Evolutionary conservation across 305 asterid genomes (phyloP), one percentile per base, ranked within the genome.

Genomic region (Ajuga reptans): DNA sequence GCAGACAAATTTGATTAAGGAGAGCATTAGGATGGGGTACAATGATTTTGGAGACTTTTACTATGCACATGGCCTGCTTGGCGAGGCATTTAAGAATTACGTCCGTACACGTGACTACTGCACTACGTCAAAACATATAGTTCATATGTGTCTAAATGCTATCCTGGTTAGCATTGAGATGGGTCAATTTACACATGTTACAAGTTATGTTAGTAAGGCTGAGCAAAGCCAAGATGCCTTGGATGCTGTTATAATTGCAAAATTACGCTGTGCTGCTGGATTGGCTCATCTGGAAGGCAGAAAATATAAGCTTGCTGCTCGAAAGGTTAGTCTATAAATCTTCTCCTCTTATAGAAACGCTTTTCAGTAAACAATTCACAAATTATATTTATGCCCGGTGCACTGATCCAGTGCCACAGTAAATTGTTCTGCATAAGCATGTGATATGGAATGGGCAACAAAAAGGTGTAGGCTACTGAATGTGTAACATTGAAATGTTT

Each of bases 1-100:
- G 84, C 86, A 93, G 99, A 90, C 97, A 67, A 93, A 91, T 79
- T 80, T 93, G 84, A 90, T 93, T 64, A 93, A 91, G 72, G 97
- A 91, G 86, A 89, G 99, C 88, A 93, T 93, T 67, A 85, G 97
- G 49, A 90, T 93, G 99, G 99, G 99, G 34, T 89, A 87, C 87
- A 90, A 93, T 80, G 97, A 93, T 79, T 93, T 89, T 71, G 99
- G 99, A 14, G 97, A 91, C 73, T 93, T 86, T 62, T 86, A 89
- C 73, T 91, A 89, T 77, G 86, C 95, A 0, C 97, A 89, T 43
- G 99, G 99, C 56, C 83, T 77, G 37, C 92, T 91, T 75, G 90
- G 92, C 1, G 97, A 93, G 60, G 97, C 99, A 46, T 93, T 91
- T 65, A 90, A 87, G 79, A 89, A 80, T 76, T 93, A 85, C 53